Conservation (phyloP, 2,329 filamentous ascomycete species). For the Scedosporium aurantiacum region DNA sequence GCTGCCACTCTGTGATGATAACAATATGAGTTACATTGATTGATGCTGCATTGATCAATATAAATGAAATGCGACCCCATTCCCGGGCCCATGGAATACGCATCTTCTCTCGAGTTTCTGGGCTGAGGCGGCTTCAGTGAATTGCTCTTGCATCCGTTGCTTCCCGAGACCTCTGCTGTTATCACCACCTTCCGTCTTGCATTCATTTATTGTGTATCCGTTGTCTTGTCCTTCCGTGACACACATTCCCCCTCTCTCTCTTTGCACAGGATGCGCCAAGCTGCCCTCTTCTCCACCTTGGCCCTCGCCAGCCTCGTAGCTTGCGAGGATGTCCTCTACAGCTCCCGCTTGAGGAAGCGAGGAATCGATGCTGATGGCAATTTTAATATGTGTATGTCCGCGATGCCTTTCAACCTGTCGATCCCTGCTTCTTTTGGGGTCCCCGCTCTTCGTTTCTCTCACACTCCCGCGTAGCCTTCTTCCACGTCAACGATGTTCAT, state of each 20-base stretch:
- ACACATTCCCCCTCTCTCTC: background rate
- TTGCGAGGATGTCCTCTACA: slow-evolving; percentile 38
- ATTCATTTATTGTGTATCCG: background rate
- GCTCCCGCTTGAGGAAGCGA: slow-evolving; percentile 36
- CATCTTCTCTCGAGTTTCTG: background rate
- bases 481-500: slow-evolving; percentile 61
- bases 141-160: background rate
- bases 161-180: background rate
- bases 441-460: background rate
- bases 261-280: background rate
- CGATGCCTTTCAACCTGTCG: background rate
- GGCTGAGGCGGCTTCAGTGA: background rate
- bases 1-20: too few species aligned
- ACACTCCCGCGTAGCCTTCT: slow-evolving; percentile 35
- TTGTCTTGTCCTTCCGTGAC: background rate
- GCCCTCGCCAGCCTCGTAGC: slow-evolving; percentile 17
- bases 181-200: background rate
- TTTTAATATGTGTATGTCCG: slow-evolving; percentile 37
- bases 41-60: background rate
- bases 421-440: background rate
- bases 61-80: background rate
- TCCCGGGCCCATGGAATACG: background rate
- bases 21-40: too few species aligned
- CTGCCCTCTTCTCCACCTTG: slow-evolving; percentile 9
- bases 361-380: slow-evolving; percentile 36